These are phyloP conservation scores for Przewalskia tangutica DNA, from an alignment of 257 asterid genomes.

Conservation along the genomic window DNA sequence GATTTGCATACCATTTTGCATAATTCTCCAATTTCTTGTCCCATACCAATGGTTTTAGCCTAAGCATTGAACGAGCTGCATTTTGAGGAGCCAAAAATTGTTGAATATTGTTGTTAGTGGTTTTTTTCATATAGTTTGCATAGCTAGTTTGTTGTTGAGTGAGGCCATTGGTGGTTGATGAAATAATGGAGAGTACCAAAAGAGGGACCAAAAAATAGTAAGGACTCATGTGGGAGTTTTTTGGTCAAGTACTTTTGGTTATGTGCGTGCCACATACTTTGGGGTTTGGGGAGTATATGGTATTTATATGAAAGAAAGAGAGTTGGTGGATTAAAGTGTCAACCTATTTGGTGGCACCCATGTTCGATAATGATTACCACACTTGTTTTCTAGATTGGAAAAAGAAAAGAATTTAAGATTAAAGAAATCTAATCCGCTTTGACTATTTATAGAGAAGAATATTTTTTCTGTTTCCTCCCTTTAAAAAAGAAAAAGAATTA, in stretches of 20 bases:
- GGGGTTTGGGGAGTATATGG: not conserved
- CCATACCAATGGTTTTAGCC: constrained; percentile 29
- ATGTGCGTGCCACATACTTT: too few species aligned
- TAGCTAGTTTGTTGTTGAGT: not conserved
- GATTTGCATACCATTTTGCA: constrained; percentile 31
- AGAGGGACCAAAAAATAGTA: constrained; percentile 2
- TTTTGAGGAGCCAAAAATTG: constrained; percentile 32
- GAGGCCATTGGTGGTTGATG: not conserved
- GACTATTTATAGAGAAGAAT: not conserved
- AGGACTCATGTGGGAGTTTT: constrained; percentile 2
- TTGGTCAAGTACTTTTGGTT: not conserved
- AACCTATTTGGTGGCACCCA: constrained; percentile 33
- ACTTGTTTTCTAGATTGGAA: constrained; percentile 2
- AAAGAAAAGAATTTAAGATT: not conserved
- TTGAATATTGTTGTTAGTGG: not conserved
- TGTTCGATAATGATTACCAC: constrained; percentile 35
- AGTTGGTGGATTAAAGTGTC: constrained; percentile 24
- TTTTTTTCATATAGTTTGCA: not conserved
- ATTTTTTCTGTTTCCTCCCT: not conserved
- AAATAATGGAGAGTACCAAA: not conserved
- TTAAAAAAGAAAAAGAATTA: too few species aligned
- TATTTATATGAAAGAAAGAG: constrained; percentile 3
- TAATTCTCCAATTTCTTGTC: constrained; percentile 20
- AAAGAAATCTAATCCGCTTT: not conserved
- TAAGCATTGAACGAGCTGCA: constrained; percentile 24